A percentile compares a stretch with the other conserved stretches of the same genome.
Conservation (phyloP, 345 rosid species). For the Eutrema heterophyllum region DNA sequence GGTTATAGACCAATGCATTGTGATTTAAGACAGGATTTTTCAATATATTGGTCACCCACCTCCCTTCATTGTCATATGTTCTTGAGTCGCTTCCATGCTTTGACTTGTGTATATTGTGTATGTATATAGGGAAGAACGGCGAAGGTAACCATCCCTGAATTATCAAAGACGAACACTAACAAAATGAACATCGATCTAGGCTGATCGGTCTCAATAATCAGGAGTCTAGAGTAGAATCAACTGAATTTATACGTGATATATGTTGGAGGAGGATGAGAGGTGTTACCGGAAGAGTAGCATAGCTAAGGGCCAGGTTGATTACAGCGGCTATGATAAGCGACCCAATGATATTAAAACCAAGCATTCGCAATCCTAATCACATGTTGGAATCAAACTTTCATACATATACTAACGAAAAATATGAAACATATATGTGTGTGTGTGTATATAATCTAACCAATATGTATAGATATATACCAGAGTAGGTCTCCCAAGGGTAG, state of each 20-base stretch:
- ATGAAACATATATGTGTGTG: background rate
- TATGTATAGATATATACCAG: conserved; percentile 34
- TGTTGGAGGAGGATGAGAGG: background rate
- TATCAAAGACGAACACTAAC: background rate
- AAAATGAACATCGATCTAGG: background rate
- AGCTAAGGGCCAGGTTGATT: conserved; percentile 57
- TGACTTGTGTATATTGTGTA: conserved; percentile 71
- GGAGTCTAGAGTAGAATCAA: background rate
- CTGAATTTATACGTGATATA: background rate
- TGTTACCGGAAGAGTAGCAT: conserved; percentile 60
- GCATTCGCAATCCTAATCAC: conserved; percentile 49
- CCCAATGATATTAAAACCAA: conserved; percentile 63
- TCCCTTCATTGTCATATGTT: conserved; percentile 78
- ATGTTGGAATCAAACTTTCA: background rate
- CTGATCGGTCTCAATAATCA: background rate
- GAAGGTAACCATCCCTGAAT: conserved; percentile 81
- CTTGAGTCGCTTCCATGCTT: conserved; percentile 79
- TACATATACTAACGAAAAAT: background rate
- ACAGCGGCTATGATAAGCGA: conserved; percentile 47
- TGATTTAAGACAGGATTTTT: background rate
- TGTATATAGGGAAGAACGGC: conserved; percentile 70
- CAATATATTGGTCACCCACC: conserved; percentile 28
- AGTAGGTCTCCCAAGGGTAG: conserved; percentile 96
- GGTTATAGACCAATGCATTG: background rate
- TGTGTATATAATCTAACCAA: background rate